A percentile compares a stretch with the other conserved stretches of the same genome.
Evolutionary conservation across 192 early-diverging fungal species (phyloP).

Genomic region (Diversispora epigaea): DNA sequence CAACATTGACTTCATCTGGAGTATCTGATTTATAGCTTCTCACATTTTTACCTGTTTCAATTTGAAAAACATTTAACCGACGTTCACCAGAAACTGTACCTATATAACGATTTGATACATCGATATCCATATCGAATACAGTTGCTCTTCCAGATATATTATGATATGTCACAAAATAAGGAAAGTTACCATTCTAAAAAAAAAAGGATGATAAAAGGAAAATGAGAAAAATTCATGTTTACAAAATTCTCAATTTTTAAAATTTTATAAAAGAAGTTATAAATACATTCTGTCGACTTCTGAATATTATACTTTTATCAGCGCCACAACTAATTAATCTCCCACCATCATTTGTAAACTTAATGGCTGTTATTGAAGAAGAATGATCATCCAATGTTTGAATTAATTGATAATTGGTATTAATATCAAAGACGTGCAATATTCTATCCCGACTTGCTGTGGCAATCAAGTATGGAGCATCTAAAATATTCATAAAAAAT

Average conservation of each 20-base stretch:
- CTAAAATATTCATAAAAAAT: conserved; percentile 17
- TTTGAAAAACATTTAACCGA: conserved; percentile 57
- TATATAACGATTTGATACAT: conserved; percentile 54
- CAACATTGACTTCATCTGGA: conserved; percentile 44
- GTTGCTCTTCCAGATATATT: conserved; percentile 68
- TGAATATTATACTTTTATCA: conserved; percentile 81
- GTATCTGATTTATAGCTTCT: conserved; percentile 59
- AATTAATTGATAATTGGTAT: conserved; percentile 56
- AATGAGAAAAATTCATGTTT: too few species aligned
- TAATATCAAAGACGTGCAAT: conserved; percentile 73
- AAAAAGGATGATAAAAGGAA: not conserved
- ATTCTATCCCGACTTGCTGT: conserved; percentile 76
- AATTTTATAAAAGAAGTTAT: too few species aligned
- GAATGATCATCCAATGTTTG: conserved; percentile 86
- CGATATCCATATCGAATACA: conserved; percentile 71
- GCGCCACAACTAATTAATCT: conserved; percentile 76
- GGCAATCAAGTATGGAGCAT: conserved; percentile 56
- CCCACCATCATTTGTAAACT: conserved; percentile 62
- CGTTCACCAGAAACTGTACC: conserved; percentile 70
- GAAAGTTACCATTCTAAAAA: conserved; percentile 33
- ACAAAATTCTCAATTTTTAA: too few species aligned
- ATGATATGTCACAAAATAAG: conserved; percentile 58
- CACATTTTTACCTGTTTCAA: conserved; percentile 67
- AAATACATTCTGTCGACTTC: conserved; percentile 43
- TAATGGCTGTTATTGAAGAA: conserved; percentile 73